Evolutionary conservation across 192 early-diverging fungal genomes (phyloP), one percentile per base, ranked within the genome.

Genomic region (Gryganskiella cystojenkinii): DNA sequence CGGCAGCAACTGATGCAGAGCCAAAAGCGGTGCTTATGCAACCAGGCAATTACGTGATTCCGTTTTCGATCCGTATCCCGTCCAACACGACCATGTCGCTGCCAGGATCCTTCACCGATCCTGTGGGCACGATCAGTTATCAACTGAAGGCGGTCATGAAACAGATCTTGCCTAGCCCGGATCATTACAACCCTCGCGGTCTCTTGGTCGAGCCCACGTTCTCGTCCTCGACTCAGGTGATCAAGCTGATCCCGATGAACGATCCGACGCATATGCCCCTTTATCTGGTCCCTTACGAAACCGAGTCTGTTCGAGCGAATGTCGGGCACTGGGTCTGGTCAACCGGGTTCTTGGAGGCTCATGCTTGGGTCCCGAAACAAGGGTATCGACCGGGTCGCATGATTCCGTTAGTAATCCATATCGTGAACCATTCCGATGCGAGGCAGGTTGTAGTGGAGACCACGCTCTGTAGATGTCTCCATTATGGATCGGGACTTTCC

Each of bases 321-420:
- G 74, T 78, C 11, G 74, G 74, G 13, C 66, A 68, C 14, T 78
- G 74, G 74, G 66, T 78, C 14, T 78, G 74, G 74, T 69, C 74
- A 15, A 78, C 74, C 2, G 74, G 74, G 8, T 78, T 78, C 22
- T 64, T 78, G 74, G 74, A 78, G n/a, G 66, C 74, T 11, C 74
- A 60, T 35, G 74, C 67, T 0, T 78, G 74, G 74, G 67, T 78
- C 0, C 74, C 74, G 1, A 78, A 78, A 35, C 74, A 78, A 47
- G 74, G 74, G 24, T 78, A 78, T 51, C 66, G 74, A 0, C 74
- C 74, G 8, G 74, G 74, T 10, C 57, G 74, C 25, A 78, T 78
- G 49, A 56, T 78, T 0, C 74, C 74, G 2, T 49, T 78, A 15
- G 67, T 78, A 3, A 69, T 78, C 27, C 74, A 78, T 59, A 78